phyloP scores from a whole-genome alignment of 495 filamentous ascomycete genomes.

The Penicillium mononematosum region DNA sequence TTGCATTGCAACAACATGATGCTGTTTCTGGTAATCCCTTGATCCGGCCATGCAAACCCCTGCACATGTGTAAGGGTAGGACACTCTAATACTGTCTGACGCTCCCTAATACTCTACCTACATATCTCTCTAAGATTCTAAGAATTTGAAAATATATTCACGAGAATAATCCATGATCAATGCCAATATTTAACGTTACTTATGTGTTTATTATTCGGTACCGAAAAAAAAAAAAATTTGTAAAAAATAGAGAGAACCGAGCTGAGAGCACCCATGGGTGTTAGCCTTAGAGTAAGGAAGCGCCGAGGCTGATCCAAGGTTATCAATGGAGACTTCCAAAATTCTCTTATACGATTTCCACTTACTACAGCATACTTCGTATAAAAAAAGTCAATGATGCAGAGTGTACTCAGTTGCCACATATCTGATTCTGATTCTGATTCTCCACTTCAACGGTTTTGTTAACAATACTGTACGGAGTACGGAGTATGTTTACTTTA shows the following conservation, averaged over 20 bases:
- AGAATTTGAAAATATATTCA: too few relatives aligned
- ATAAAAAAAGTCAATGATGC: slow-evolving; percentile 9
- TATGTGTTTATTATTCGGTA: neutral
- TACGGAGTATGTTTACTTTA: neutral
- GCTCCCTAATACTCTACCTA: neutral
- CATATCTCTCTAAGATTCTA: too few relatives aligned
- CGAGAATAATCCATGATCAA: too few relatives aligned
- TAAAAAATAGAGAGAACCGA: neutral
- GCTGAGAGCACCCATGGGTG: neutral
- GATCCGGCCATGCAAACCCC: neutral
- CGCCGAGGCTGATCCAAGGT: neutral
- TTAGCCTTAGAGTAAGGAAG: neutral
- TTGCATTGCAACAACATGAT: slow-evolving; percentile 9
- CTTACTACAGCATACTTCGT: too few relatives aligned
- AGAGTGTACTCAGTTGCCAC: slow-evolving; percentile 19
- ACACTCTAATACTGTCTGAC: neutral
- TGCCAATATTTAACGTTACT: too few relatives aligned
- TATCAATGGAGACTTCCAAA: too few relatives aligned
- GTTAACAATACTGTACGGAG: neutral
- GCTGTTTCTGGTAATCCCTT: slow-evolving; percentile 11
- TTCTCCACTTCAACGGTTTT: neutral
- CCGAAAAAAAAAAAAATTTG: neutral
- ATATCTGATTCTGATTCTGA: too few relatives aligned
- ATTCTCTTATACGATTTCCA: too few relatives aligned
- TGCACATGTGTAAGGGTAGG: too few relatives aligned